These are phyloP conservation scores for Botrytis elliptica DNA, from an alignment of 2,329 filamentous ascomycete genomes.

Conservation along the genomic window DNA sequence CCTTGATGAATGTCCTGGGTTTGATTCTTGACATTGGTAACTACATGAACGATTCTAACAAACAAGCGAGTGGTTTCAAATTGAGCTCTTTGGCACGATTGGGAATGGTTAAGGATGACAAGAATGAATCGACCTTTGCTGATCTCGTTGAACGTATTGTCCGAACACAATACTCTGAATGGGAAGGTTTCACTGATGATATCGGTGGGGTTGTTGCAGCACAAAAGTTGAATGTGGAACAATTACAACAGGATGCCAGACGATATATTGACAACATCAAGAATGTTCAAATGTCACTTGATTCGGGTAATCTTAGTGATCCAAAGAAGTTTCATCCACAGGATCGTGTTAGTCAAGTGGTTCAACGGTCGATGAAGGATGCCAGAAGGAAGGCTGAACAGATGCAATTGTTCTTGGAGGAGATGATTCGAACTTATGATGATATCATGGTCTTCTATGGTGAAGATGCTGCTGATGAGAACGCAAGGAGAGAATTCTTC, in stretches of 20 bases:
- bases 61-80: slow-evolving; percentile 97
- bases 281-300: slow-evolving; percentile 88
- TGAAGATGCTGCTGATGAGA: slow-evolving; percentile 88
- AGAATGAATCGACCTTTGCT: slow-evolving; percentile 94
- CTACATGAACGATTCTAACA: slow-evolving; percentile 99
- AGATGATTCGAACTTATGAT: slow-evolving; percentile 87
- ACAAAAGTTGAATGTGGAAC: slow-evolving; percentile 94
- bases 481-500: slow-evolving; percentile 93
- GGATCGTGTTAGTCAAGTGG: slow-evolving; percentile 87
- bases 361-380: slow-evolving; percentile 94
- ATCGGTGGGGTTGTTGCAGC: slow-evolving; percentile 74
- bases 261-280: slow-evolving; percentile 93
- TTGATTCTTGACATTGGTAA: slow-evolving; percentile 97
- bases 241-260: slow-evolving; percentile 81
- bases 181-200: slow-evolving; percentile 84
- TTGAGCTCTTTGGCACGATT: slow-evolving; percentile 88
- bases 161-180: slow-evolving; percentile 92
- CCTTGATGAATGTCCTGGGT: slow-evolving; percentile 92
- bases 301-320: slow-evolving; percentile 91
- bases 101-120: slow-evolving; percentile 98
- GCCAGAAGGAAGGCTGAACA: slow-evolving; percentile 94
- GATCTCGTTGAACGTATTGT: slow-evolving; percentile 96
- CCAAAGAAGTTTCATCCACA: slow-evolving; percentile 97
- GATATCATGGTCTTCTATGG: slow-evolving; percentile 97
- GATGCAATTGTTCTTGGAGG: slow-evolving; percentile 87